Conservation (phyloP, 352 stramenopile species). For the Globisporangium okanoganense region DNA sequence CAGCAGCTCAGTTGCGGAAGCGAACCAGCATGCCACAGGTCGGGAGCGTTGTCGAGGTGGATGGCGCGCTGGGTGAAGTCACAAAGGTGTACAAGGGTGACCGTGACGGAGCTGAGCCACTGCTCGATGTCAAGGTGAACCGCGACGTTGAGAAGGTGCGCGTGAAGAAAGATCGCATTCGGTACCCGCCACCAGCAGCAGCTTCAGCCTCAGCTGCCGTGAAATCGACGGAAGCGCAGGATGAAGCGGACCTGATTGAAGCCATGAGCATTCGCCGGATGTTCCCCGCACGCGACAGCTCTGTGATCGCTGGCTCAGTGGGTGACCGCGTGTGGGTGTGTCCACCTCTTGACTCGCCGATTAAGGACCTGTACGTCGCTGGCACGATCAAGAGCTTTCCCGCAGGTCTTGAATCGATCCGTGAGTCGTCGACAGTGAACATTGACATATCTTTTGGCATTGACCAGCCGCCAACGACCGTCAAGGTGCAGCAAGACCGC, state of each 20-base stretch:
- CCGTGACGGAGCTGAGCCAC: neutral
- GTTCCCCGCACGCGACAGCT: constrained; percentile 62
- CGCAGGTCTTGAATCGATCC: constrained; percentile 44
- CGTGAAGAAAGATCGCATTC: constrained; percentile 48
- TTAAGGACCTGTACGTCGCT: constrained; percentile 43
- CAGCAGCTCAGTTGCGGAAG: constrained; percentile 35
- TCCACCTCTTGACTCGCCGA: constrained; percentile 21
- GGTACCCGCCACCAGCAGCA: constrained; percentile 31
- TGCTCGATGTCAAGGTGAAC: constrained; percentile 53
- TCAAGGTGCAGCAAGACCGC: constrained; percentile 62
- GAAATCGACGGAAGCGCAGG: constrained; percentile 1
- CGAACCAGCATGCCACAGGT: constrained; percentile 39
- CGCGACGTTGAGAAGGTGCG: constrained; percentile 47
- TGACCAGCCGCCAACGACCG: constrained; percentile 19
- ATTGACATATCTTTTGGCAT: constrained; percentile 54
- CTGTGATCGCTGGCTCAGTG: constrained; percentile 39
- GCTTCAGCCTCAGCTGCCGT: neutral
- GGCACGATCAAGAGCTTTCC: constrained; percentile 65
- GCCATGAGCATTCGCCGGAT: constrained; percentile 70
- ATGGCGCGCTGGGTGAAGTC: constrained; percentile 59
- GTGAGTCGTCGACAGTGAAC: constrained; percentile 36
- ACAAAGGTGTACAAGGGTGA: constrained; percentile 36
- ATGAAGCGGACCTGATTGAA: constrained; percentile 38
- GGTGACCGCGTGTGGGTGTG: constrained; percentile 67
- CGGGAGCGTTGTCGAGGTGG: constrained; percentile 69